Conservation (phyloP, 768 basidiomycete species). For the Cantharellus anzutake region DNA sequence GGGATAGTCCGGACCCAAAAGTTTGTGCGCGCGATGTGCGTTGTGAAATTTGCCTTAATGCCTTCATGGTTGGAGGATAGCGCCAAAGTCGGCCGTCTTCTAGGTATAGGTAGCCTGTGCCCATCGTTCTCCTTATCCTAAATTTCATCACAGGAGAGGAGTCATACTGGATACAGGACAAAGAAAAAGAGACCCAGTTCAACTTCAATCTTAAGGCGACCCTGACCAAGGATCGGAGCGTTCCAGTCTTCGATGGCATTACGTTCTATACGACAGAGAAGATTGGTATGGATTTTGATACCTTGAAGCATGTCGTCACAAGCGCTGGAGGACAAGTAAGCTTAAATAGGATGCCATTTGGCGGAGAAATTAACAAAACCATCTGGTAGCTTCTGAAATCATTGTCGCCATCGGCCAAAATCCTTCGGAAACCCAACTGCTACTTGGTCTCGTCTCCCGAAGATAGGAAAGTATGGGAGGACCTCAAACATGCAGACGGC, state of each 20-base stretch:
- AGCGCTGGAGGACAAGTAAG: constrained; percentile 52
- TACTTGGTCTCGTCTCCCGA: constrained; percentile 34
- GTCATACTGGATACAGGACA: constrained; percentile 21
- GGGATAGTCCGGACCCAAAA: constrained; percentile 70
- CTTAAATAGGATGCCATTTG: constrained; percentile 15
- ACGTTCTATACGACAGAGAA: constrained; percentile 60
- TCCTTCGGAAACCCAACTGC: no score
- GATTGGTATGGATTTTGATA: constrained; percentile 34
- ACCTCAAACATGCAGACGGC: constrained; percentile 22
- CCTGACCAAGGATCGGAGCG: constrained; percentile 34
- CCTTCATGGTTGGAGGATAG: not conserved
- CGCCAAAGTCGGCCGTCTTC: not conserved
- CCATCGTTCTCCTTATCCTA: constrained; percentile 37
- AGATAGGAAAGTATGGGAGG: constrained; percentile 47
- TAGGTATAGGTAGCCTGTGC: constrained; percentile 24
- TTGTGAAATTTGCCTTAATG: not conserved
- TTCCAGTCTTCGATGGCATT: constrained; percentile 39
- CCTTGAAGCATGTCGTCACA: constrained; percentile 43
- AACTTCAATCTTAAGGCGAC: constrained; percentile 43
- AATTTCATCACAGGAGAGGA: constrained; percentile 1
- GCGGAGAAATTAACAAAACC: no score
- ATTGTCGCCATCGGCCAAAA: no score
- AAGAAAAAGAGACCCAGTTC: constrained; percentile 43
- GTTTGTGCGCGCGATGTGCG: constrained; percentile 50
- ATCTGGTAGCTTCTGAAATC: no score